Base-by-base conservation (phyloP, 352 stramenopile genomes). In the Phytophthora ohioensis region DNA sequence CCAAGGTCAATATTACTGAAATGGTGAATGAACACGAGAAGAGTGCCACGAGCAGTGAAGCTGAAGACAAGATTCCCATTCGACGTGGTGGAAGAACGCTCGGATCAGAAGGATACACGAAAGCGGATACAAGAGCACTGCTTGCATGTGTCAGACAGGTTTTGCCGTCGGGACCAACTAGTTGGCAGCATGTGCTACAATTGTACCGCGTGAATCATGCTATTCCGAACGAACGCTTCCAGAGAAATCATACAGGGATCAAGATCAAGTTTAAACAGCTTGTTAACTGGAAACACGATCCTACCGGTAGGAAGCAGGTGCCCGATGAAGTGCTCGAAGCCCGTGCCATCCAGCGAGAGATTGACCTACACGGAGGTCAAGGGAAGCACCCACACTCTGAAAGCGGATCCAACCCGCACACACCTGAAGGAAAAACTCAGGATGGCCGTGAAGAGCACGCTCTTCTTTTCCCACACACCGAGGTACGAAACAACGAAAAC, bases 251-350 rank as follows among this genome's bases (percentile, higher is more conserved):
- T 3, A 56, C 64, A 32, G 75, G 69, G 35, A 57, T 83, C 43
- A 79, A 79, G 42, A 77, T 59, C 39, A 81, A 83, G 66, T 83
- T 83, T 64, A 21, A 59, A 41, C 73, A 81, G 38, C 59, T 83
- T 10, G 52, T 81, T n/a, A 70, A 81, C 54, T 66, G 58, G 52
- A 83, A 73, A 53, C n/a, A 57, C 7, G 60, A 51, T 21, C 36
- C 31, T 27, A 27, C 21, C 21, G 21, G 21, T 27, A 52, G 35
- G 31, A 67, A 64, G 32, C 43, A 13, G 2, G 42, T 69, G 21
- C 54, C 61, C 11, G 32, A 69, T n/a, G 60, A 65, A 55, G 58
- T 78, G 13, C 39, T 75, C 5, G 69, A 81, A 67, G 73, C 73
- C 36, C 73, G 73, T 59, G 49, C 61, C 21, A 75, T 81, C 11